Percentiles rank a stretch among this genome's conserved stretches.
phyloP scores from a whole-genome alignment of 768 basidiomycete genomes.

The Sarcomyxa edulis region DNA sequence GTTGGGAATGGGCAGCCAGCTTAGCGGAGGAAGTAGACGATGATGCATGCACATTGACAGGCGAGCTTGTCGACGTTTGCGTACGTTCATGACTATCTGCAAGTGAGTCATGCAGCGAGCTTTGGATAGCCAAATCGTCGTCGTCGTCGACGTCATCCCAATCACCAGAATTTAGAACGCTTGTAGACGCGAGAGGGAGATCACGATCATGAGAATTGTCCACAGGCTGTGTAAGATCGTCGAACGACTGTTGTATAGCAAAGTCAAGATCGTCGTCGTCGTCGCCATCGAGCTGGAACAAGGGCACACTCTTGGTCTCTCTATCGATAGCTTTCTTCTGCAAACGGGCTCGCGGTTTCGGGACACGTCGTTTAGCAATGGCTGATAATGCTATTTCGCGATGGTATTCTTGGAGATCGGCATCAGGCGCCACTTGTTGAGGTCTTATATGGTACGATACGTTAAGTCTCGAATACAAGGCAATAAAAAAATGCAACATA shows the following conservation, averaged over 20 bases:
- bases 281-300: slow-evolving; percentile 53
- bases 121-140: no score
- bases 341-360: slow-evolving; percentile 26
- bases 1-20: no score
- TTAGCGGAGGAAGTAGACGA: no score
- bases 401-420: slow-evolving; percentile 60
- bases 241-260: slow-evolving; percentile 62
- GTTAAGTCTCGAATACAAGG: background rate
- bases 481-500: slow-evolving; percentile 26
- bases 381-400: slow-evolving; percentile 57
- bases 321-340: slow-evolving; percentile 25
- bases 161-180: no score
- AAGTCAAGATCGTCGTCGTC: slow-evolving; percentile 54
- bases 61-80: background rate
- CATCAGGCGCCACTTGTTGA: slow-evolving; percentile 34
- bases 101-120: no score
- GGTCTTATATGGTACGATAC: slow-evolving; percentile 26
- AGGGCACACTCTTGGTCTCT: slow-evolving; percentile 31
- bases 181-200: no score
- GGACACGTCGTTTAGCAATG: slow-evolving; percentile 43
- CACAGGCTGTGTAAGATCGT: no score
- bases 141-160: no score
- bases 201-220: no score
- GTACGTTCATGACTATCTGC: background rate
- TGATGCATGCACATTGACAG: background rate